These are phyloP conservation scores for Sideroxylon spinosum DNA, from an alignment of 179 eudicot genomes.

Conservation along the genomic window DNA sequence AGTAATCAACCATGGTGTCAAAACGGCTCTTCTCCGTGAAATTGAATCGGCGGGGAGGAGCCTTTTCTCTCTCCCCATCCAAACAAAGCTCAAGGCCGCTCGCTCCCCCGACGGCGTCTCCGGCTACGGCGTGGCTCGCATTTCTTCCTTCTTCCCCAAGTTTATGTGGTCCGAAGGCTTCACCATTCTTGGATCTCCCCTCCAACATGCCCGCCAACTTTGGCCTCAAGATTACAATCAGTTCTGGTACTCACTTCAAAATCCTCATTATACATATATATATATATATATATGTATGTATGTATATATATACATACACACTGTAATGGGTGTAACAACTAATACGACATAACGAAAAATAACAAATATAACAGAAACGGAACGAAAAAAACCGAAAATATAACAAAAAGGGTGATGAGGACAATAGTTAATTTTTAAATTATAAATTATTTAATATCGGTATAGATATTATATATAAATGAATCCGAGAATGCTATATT, in stretches of 20 bases:
- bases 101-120: constrained; percentile 43
- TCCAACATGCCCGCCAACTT: constrained; percentile 52
- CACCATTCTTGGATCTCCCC: constrained; percentile 54
- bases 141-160: constrained; percentile 50
- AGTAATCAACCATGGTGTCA: constrained; percentile 40
- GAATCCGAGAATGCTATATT: too few relatives aligned
- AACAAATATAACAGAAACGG: too few relatives aligned
- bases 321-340: too few relatives aligned
- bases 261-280: too few relatives aligned
- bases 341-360: too few relatives aligned
- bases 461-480: too few relatives aligned
- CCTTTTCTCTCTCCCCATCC: constrained; percentile 45
- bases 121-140: constrained; percentile 64
- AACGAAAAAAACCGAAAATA: too few relatives aligned
- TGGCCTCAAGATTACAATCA: constrained; percentile 56
- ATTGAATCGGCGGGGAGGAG: constrained; percentile 34
- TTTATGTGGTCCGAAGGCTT: constrained; percentile 81
- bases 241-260: constrained; percentile 47
- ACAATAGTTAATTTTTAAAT: too few relatives aligned
- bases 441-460: too few relatives aligned
- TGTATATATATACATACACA: background rate
- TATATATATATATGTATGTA: background rate
- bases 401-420: too few relatives aligned
- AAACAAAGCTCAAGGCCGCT: constrained; percentile 43
- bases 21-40: constrained; percentile 19